Evolutionary conservation across 179 eudicot genomes (phyloP), one percentile per base, ranked within the genome.

Genomic region (Monotropa hypopitys): DNA sequence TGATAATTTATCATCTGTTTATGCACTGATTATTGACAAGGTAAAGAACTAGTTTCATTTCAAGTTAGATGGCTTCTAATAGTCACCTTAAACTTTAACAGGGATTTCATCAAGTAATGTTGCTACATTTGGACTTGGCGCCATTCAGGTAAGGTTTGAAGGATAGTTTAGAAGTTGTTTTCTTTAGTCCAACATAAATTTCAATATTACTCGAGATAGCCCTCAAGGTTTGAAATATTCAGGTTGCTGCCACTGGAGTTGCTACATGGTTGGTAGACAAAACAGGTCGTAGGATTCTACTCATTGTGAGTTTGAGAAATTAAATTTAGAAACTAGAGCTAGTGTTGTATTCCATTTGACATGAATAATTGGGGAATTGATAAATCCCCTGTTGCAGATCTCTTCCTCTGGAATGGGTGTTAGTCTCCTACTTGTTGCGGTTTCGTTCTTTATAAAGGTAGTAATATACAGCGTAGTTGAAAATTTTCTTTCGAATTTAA

Each of bases 211-310:
- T 56, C 8, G 15, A 45, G 57, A 50, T 15, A n/a, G 40, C 38
- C 5, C 63, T 50, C 16, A 45, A 38, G 13, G 18, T 74, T 3
- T 76, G 62, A 21, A 74, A 47, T 76, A 7, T 70, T 18, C 82
- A 94, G 98, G 98, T 94, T 32, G 9, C 89, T 78, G 98, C 98
- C 53, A 95, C 99, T 59, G 83, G 81, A 63, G 83, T 93, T 40
- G 77, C 98, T 43, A 88, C 92, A 76, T 95, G 93, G 95, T 74
- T 95, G 88, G 90, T 87, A 62, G 99, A 95, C 81, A 95, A 79
- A 89, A 87, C 99, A 68, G 99, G 99, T 70, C 91, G 99, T n/a
- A 84, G 97, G 79, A 56, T 95, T 81, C 89, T 95, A 65, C 88
- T 94, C 47, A 84, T 89, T 5, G 98, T 94, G 85, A 87, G 97